Evolutionary conservation across 2,329 filamentous ascomycete genomes (phyloP), one percentile per base, ranked within the genome.

Genomic region (Capronia coronata): DNA sequence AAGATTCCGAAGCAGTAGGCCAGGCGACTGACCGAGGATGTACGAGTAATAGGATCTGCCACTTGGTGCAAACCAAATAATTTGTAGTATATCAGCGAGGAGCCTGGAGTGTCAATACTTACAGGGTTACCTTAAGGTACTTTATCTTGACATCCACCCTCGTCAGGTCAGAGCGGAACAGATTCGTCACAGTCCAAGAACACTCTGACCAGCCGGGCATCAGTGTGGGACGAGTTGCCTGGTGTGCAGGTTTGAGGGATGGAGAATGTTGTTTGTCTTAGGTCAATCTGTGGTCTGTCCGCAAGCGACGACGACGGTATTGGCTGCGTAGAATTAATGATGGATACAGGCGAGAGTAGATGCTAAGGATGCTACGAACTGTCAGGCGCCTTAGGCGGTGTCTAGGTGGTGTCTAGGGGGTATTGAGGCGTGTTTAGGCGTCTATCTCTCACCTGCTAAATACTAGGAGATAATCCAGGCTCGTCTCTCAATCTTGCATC

Each of bases 1-100:
- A 57, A 41, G 40, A 48, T 57, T 21, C 39, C 48, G 9, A 54
- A 52, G 43, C 45, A 43, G 34, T 49, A 56, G 25, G 35, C 47
- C n/a, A 57, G 48, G 38, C 52, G 51, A 57, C 30, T 44, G 46
- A n/a, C 41, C 41, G 27, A 43, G 19, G 7, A 19, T 37, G 34
- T 37, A 37, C 34, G 34, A 37, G 16, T 37, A 37, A 37, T 37
- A 37, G 34, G 14, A 37, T 19, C n/a, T n/a, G n/a, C n/a, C n/a
- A n/a, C n/a, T 16, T 34, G 14, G 30, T 13, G 30, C 13, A 14
- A 34, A 13, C 8, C 30, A 5, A 16, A 34, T 14, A 35, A 18
- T 37, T 8, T 37, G 14, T 37, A 37, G 14, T 37, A 37, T 37
- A 37, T 18, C 34, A 37, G 34, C 34, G 14, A 37, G 34, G 34